Evolutionary conservation across 768 basidiomycete species (phyloP).

Genomic region (Leccinellum luteum): DNA sequence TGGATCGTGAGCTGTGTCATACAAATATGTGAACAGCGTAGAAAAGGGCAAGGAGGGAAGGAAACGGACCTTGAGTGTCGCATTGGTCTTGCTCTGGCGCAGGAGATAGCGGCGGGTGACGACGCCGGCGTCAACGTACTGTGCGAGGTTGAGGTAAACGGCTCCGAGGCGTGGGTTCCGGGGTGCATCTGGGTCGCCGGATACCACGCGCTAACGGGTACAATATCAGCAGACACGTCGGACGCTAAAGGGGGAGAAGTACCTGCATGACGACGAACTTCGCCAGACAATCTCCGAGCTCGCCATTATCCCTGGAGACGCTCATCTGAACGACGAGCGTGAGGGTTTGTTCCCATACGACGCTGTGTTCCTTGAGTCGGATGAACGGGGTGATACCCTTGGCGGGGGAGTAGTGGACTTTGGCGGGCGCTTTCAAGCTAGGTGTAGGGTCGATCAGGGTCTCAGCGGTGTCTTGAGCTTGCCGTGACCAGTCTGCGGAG

Average conservation of each 20-base stretch:
- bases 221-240: background rate
- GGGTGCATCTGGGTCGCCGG: constrained; percentile 53
- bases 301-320: constrained; percentile 49
- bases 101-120: constrained; percentile 67
- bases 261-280: constrained; percentile 66
- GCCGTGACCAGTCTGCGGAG: constrained; percentile 27
- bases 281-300: constrained; percentile 54
- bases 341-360: constrained; percentile 59
- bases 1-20: constrained; percentile 53
- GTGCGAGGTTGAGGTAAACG: constrained; percentile 69
- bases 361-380: constrained; percentile 61
- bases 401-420: constrained; percentile 34
- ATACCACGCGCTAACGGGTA: constrained; percentile 47
- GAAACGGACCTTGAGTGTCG: constrained; percentile 60
- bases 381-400: constrained; percentile 62
- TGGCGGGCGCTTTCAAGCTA: background rate
- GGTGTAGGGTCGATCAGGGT: background rate
- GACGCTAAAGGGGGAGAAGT: background rate
- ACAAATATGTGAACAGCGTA: background rate
- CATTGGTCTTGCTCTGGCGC: constrained; percentile 74
- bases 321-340: constrained; percentile 58
- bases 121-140: constrained; percentile 59
- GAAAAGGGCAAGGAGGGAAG: background rate
- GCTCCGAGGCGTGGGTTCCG: constrained; percentile 61
- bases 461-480: constrained; percentile 1